These are phyloP conservation scores for Alnus rubra DNA, from an alignment of 306 rosid genomes.

Conservation along the genomic window DNA sequence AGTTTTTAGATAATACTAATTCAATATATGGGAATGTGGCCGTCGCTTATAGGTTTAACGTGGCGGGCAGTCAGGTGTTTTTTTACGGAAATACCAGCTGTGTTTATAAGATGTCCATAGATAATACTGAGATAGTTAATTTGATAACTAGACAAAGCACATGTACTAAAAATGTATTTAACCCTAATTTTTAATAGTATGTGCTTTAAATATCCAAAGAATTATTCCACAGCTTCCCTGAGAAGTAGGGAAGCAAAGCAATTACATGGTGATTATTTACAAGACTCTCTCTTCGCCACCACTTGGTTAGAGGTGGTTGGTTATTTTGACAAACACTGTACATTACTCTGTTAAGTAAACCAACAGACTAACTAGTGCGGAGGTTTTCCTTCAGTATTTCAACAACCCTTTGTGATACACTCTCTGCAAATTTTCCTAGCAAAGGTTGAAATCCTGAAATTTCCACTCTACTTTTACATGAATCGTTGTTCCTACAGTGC, in stretches of 20 bases:
- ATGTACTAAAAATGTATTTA: too few species aligned
- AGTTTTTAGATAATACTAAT: too few species aligned
- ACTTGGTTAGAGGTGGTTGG: background rate
- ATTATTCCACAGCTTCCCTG: background rate
- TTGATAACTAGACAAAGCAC: too few species aligned
- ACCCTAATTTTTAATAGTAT: too few species aligned
- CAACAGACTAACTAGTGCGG: slow-evolving; percentile 1
- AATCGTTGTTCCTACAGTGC: slow-evolving; percentile 37
- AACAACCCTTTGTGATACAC: slow-evolving; percentile 23
- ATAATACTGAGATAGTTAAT: too few species aligned
- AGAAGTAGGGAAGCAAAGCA: background rate
- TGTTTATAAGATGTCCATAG: too few species aligned
- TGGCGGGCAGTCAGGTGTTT: too few species aligned
- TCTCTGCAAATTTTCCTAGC: slow-evolving; percentile 24
- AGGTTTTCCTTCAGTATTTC: slow-evolving; percentile 21
- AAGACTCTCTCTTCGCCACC: background rate
- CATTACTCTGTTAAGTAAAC: background rate
- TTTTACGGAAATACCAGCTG: too few species aligned
- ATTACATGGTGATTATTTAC: background rate
- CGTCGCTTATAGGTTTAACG: too few species aligned
- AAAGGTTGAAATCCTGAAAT: slow-evolving; percentile 28
- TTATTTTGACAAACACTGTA: background rate
- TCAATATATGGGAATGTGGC: too few species aligned
- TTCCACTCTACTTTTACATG: slow-evolving; percentile 22
- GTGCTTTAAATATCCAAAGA: background rate